Conservation (phyloP, 2,329 filamentous ascomycete genomes). For the Colletotrichum liaoningense region DNA sequence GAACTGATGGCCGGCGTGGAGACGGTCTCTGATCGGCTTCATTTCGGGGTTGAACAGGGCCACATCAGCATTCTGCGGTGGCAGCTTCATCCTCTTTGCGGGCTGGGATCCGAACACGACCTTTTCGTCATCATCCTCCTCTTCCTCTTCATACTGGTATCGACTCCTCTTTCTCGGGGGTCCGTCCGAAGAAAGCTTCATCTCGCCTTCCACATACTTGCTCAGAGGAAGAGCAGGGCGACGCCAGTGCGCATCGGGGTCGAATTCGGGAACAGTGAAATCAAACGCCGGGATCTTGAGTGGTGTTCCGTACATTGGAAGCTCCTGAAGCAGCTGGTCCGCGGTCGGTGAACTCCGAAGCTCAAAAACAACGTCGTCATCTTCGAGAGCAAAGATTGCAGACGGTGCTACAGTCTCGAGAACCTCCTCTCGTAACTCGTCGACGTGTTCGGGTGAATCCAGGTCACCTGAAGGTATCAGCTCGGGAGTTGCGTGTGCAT, state of each 20-base stretch:
- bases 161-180: slow-evolving; percentile 82
- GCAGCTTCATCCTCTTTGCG: slow-evolving; percentile 56
- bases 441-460: slow-evolving; percentile 62
- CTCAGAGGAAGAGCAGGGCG: slow-evolving; percentile 85
- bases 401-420: slow-evolving; percentile 73
- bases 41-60: slow-evolving; percentile 92
- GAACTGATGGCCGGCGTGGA: slow-evolving; percentile 93
- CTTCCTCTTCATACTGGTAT: slow-evolving; percentile 84
- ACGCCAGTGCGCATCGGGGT: slow-evolving; percentile 79
- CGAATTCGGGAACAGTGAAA: slow-evolving; percentile 65
- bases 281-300: slow-evolving; percentile 70
- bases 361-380: slow-evolving; percentile 84
- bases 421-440: slow-evolving; percentile 54
- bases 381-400: slow-evolving; percentile 84
- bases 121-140: slow-evolving; percentile 64
- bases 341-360: slow-evolving; percentile 79
- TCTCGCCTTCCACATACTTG: slow-evolving; percentile 85
- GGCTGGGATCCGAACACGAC: slow-evolving; percentile 48
- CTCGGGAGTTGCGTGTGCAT: slow-evolving; percentile 72
- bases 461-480: slow-evolving; percentile 73
- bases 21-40: slow-evolving; percentile 87
- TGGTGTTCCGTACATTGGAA: slow-evolving; percentile 81
- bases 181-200: slow-evolving; percentile 74
- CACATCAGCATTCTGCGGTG: slow-evolving; percentile 79
- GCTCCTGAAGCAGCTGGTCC: slow-evolving; percentile 81